Evolutionary conservation across 2,329 filamentous ascomycete genomes (phyloP).

Genomic region (Allantophomopsis lycopodina): DNA sequence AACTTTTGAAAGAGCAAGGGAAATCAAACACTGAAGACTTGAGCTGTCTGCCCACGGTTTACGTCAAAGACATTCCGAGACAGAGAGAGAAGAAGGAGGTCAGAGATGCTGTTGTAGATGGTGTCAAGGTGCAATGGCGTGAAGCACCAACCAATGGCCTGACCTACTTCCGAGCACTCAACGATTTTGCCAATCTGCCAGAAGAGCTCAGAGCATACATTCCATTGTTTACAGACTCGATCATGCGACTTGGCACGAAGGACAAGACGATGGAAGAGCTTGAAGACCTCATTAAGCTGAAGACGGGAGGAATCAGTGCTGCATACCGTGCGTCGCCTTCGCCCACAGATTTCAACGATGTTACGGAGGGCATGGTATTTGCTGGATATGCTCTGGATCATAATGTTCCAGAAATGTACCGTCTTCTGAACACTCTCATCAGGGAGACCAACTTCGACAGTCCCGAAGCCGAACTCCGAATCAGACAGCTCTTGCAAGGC

Average conservation of each 20-base stretch:
- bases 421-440: constrained; percentile 67
- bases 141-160: constrained; percentile 90
- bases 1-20: constrained; percentile 70
- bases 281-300: constrained; percentile 90
- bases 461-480: constrained; percentile 65
- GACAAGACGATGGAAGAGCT: constrained; percentile 85
- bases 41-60: constrained; percentile 74
- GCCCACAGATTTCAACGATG: constrained; percentile 55
- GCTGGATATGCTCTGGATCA: constrained; percentile 79
- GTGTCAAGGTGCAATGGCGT: constrained; percentile 71
- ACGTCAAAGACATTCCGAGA: constrained; percentile 80
- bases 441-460: constrained; percentile 84
- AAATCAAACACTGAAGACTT: constrained; percentile 75
- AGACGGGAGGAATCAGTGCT: constrained; percentile 81
- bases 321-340: constrained; percentile 74
- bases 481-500: constrained; percentile 75
- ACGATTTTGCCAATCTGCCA: constrained; percentile 64
- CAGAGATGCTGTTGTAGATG: constrained; percentile 50
- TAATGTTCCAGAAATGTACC: constrained; percentile 84
- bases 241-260: constrained; percentile 87
- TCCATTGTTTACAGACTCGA: constrained; percentile 79
- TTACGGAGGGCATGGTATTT: constrained; percentile 71
- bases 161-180: constrained; percentile 89
- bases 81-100: constrained; percentile 46
- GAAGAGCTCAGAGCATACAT: constrained; percentile 75